Base-by-base conservation (phyloP, 2,329 filamentous ascomycete genomes). In the Coniella lustricola region DNA sequence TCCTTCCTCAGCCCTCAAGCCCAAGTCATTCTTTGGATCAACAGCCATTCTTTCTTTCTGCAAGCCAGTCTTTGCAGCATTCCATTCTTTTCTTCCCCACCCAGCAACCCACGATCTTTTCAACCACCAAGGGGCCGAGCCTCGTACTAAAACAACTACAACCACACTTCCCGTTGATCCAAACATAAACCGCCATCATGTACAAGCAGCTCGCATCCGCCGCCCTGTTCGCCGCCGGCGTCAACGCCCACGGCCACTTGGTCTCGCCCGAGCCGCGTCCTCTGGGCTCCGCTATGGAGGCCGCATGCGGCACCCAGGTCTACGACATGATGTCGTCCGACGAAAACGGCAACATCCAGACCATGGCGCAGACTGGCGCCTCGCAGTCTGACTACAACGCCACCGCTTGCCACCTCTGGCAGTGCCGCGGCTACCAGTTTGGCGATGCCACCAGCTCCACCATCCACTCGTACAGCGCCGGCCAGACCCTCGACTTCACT, bases 351-450 rank as follows among this genome's bases (percentile, higher is more conserved):
- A 81, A 80, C 62, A 64, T 81, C 54, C 77, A 81, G 62, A 71
- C 71, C 49, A 66, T 76, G 54, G 66, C 76, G 37, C 73, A 78
- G 60, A 66, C 73, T 42, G 72, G 69, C 59, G 60, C 48, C 49
- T 57, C 60, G 54, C 72, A 77, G 49, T 47, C 44, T 35, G 75
- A 76, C 64, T 75, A 71, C 63, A 64, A 74, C 47, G 65, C 66
- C 39, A 59, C 61, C 1, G 59, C 63, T 33, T 79, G 76, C 61
- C 64, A 75, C 57, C 65, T 77, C 57, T 77, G 69, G 69, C 68
- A 76, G 41, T 79, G 75, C 74, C 78, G 79, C 65, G 77, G 77
- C 52, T 74, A 73, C 64, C 72, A 79, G 59, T 77, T 72, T 62
- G 69, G 58, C 39, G 78, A 81, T 65, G 76, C 76, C 65, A 72